Evolutionary conservation across 805 yeast species (phyloP).

Genomic region (Ogataea haglerorum): DNA sequence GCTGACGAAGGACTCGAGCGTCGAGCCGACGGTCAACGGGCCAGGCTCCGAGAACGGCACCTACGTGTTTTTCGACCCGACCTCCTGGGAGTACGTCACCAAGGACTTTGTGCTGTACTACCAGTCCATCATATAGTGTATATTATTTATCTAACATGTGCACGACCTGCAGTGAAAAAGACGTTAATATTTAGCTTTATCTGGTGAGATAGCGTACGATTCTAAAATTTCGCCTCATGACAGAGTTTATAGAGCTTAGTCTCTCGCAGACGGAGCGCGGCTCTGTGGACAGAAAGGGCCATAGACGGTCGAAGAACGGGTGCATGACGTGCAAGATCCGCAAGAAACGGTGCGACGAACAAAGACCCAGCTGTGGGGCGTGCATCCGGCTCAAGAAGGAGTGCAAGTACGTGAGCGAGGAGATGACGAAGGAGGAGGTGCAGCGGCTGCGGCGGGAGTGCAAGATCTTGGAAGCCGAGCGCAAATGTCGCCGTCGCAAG

Average conservation of each 20-base stretch:
- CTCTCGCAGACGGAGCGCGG: not conserved
- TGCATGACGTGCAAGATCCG: constrained; percentile 67
- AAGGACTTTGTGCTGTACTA: constrained; percentile 58
- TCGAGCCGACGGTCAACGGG: constrained; percentile 81
- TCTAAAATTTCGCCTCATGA: too few relatives aligned
- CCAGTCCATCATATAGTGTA: constrained; percentile 31
- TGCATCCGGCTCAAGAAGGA: constrained; percentile 43
- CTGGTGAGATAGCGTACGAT: not conserved
- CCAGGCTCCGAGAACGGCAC: constrained; percentile 87
- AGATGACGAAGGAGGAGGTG: constrained; percentile 42
- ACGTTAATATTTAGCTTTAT: not conserved
- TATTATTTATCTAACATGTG: constrained; percentile 2
- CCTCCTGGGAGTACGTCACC: constrained; percentile 91
- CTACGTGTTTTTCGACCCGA: constrained; percentile 92
- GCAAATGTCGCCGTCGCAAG: constrained; percentile 42
- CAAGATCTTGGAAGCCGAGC: constrained; percentile 36
- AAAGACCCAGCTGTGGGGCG: constrained; percentile 48
- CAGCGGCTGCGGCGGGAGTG: constrained; percentile 36
- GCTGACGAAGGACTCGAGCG: constrained; percentile 89
- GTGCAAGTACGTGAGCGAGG: constrained; percentile 46
- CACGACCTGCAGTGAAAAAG: constrained; percentile 1
- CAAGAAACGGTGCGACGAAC: constrained; percentile 56
- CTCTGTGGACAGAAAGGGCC: not conserved
- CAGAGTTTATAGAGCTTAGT: too few relatives aligned
- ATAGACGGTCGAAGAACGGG: constrained; percentile 51